Evolutionary conservation across 2,329 filamentous ascomycete species (phyloP).

Genomic region (Gnomoniopsis smithogilvyi): DNA sequence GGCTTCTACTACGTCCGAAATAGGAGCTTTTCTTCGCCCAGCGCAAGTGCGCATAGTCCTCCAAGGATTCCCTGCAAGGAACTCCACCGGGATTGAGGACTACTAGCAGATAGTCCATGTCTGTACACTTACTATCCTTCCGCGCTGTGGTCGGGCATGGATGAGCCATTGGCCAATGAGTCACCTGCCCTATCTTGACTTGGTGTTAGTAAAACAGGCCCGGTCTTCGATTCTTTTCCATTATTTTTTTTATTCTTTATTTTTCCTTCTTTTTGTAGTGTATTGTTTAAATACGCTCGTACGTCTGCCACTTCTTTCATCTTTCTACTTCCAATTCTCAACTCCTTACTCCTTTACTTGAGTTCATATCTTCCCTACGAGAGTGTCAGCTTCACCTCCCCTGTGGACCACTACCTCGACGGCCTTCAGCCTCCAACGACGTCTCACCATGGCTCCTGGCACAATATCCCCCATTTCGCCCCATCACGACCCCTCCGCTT

Average conservation of each 20-base stretch:
- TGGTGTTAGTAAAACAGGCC: neutral
- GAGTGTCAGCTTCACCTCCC: too few species aligned
- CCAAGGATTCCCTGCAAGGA: neutral
- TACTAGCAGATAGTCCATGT: too few species aligned
- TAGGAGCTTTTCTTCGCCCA: neutral
- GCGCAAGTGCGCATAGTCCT: neutral
- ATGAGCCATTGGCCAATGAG: conserved; percentile 21
- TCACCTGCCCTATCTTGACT: conserved; percentile 16
- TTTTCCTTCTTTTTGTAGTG: neutral
- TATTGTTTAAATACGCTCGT: neutral
- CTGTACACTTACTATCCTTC: too few species aligned
- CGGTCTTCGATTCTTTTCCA: neutral
- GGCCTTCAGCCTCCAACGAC: neutral
- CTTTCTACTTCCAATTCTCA: neutral
- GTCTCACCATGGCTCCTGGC: conserved; percentile 26
- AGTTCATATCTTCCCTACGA: neutral
- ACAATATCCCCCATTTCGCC: conserved; percentile 26
- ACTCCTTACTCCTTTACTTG: neutral
- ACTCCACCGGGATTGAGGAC: conserved; percentile 1
- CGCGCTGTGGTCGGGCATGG: neutral
- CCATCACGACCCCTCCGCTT: conserved; percentile 35
- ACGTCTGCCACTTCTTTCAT: neutral
- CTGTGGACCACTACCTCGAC: neutral
- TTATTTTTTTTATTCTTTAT: neutral
- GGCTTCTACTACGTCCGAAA: neutral